These are phyloP conservation scores for Komagataea norvegica DNA, from an alignment of 1,139 yeast species.

Conservation along the genomic window DNA sequence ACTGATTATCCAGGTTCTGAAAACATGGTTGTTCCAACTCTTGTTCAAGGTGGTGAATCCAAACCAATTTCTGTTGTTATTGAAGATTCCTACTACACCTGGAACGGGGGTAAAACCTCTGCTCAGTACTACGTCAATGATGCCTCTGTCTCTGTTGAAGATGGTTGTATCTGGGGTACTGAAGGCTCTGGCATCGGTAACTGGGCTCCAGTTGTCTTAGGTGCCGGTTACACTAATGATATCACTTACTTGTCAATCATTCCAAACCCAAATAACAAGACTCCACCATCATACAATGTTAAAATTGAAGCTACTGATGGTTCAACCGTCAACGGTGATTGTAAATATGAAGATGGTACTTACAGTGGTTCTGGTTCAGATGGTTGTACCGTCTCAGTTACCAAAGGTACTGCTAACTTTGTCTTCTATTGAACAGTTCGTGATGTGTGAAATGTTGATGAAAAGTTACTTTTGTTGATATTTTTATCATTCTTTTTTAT, in stretches of 20 bases:
- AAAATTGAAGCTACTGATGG: constrained; percentile 75
- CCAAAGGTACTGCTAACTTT: constrained; percentile 65
- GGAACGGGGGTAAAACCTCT: constrained; percentile 82
- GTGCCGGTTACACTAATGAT: constrained; percentile 83
- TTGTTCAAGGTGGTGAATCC: constrained; percentile 61
- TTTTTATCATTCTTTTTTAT: no score
- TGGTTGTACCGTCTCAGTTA: constrained; percentile 93
- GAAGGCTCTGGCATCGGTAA: constrained; percentile 81
- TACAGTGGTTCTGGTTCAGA: constrained; percentile 67
- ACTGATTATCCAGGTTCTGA: constrained; percentile 99
- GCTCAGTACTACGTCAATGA: constrained; percentile 96
- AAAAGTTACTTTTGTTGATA: no score
- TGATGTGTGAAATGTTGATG: no score
- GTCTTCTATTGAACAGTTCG: constrained; percentile 34
- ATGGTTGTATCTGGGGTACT: constrained; percentile 93
- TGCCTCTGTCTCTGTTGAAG: constrained; percentile 85
- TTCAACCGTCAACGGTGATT: constrained; percentile 63
- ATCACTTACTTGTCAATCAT: constrained; percentile 82
- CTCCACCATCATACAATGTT: constrained; percentile 77
- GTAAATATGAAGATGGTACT: constrained; percentile 74
- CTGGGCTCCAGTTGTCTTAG: constrained; percentile 97
- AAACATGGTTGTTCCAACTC: constrained; percentile 93
- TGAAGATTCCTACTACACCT: constrained; percentile 67
- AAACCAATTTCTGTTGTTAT: constrained; percentile 76
- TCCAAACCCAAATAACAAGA: constrained; percentile 88